These are phyloP conservation scores for Aspergillus arachidicola DNA, from an alignment of 2,329 filamentous ascomycete genomes.

Conservation along the genomic window DNA sequence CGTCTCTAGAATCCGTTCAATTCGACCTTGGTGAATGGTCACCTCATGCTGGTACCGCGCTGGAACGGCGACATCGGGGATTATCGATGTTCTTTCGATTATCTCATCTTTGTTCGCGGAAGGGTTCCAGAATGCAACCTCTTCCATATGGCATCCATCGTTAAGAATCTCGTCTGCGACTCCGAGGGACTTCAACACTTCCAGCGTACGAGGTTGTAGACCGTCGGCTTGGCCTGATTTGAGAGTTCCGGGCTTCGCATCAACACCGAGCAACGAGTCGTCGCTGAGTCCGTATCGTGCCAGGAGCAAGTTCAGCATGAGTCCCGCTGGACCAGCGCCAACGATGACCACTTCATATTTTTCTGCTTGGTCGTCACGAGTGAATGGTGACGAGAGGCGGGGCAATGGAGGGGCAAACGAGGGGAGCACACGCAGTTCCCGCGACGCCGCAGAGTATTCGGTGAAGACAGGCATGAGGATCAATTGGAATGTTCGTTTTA, in stretches of 20 bases:
- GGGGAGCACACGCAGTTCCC: conserved; percentile 44
- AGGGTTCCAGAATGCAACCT: conserved; percentile 71
- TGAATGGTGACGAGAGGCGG: conserved; percentile 40
- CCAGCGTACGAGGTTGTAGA: conserved; percentile 46
- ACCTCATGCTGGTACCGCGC: conserved; percentile 72
- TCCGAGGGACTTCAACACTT: conserved; percentile 47
- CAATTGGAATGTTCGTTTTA: not conserved
- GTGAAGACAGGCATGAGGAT: conserved; percentile 44
- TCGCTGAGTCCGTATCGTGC: conserved; percentile 48
- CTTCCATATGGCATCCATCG: conserved; percentile 50
- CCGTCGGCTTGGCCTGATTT: conserved; percentile 49
- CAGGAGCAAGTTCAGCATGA: conserved; percentile 46
- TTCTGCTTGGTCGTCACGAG: conserved; percentile 23
- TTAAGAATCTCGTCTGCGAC: conserved; percentile 43
- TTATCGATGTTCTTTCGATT: conserved; percentile 63
- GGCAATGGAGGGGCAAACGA: conserved; percentile 46
- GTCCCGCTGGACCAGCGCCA: conserved; percentile 48
- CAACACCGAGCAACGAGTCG: conserved; percentile 45
- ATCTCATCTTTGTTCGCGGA: conserved; percentile 50
- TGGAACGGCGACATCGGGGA: conserved; percentile 60
- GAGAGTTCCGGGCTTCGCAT: conserved; percentile 42
- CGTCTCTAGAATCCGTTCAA: conserved; percentile 69
- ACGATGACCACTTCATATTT: conserved; percentile 48
- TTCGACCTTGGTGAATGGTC: conserved; percentile 70
- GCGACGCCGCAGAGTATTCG: conserved; percentile 36